Evolutionary conservation across 1,139 yeast genomes (phyloP), one percentile per base, ranked within the genome.

Genomic region (Candida pseudocylindracea): DNA sequence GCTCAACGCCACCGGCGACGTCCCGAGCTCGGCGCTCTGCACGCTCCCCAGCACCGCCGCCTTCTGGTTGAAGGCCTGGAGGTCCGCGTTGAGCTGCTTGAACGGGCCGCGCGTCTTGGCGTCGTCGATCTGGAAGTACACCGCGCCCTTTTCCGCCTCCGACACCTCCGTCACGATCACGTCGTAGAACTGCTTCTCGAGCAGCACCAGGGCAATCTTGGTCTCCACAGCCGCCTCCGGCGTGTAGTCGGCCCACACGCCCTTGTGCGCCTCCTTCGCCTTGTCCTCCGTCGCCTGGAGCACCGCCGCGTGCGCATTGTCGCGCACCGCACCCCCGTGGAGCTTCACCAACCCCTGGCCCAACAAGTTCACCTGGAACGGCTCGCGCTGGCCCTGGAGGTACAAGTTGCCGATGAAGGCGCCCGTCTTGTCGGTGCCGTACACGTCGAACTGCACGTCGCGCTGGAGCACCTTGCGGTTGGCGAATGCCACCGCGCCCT

Each of bases 341-440:
- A 69, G 51, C 39, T 65, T 60, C 12, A 69, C 78, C 35, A 65
- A 60, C 2, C 93, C 94, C 37, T 65, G 65, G 33, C 61, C 62
- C 38, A 76, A 57, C 36, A 81, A 56, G n/a, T 57, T 50, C 6
- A 63, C 54, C 42, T 78, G 83, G 35, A 75, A 60, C 10, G 92
- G 83, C 24, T 42, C 38, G 20, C 60, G 54, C 32, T 61, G 60
- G 8, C 67, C 61, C 20, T 65, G 65, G 10, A 68, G 46, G 45
- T 56, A 75, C 34, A 79, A 45, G 42, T 73, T 68, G 33, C 93
- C 92, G 46, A 79, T 68, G 43, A 80, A 81, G 0, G 78, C 79
- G 37, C 93, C 93, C 37, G 74, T 60, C 45, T 72, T 76, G 48
- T 81, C 94, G 35, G 67, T 64, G 37, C 67, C 74, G 40, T 68